A percentile compares a stretch with the other conserved stretches of the same genome.
Conservation (phyloP, 2,329 filamentous ascomycete species). For the Venturia aucupariae region DNA sequence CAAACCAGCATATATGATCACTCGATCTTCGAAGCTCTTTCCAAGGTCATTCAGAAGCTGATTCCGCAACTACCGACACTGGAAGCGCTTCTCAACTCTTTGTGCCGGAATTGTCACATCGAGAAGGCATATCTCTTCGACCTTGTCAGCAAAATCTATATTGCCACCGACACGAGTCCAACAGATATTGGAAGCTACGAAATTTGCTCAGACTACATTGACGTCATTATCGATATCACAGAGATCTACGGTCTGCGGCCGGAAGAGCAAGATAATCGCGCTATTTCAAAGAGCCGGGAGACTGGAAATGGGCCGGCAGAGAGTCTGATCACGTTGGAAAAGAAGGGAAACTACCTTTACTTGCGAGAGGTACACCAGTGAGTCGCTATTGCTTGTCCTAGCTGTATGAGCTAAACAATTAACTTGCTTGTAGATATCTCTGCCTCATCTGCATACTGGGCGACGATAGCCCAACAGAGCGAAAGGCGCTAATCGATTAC, state of each 20-base stretch:
- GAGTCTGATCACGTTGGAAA: conserved; percentile 53
- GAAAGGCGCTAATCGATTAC: conserved; percentile 78
- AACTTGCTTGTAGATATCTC: conserved; percentile 47
- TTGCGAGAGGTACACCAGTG: conserved; percentile 59
- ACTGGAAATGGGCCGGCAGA: conserved; percentile 46
- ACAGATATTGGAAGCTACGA: conserved; percentile 95
- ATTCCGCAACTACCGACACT: conserved; percentile 88
- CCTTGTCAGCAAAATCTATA: conserved; percentile 96
- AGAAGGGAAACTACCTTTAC: conserved; percentile 51
- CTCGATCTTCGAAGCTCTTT: conserved; percentile 96
- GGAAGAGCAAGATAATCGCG: conserved; percentile 12
- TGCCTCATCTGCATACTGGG: conserved; percentile 81
- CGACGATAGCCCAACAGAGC: conserved; percentile 69
- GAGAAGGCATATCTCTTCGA: conserved; percentile 98
- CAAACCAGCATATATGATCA: conserved; percentile 98
- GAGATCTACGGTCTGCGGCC: conserved; percentile 81
- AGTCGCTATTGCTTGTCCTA: conserved; percentile 19
- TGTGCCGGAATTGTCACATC: conserved; percentile 88
- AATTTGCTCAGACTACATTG: conserved; percentile 97
- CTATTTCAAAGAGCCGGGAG: conserved; percentile 23
- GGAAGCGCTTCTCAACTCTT: conserved; percentile 86
- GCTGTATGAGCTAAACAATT: background rate
- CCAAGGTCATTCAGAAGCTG: conserved; percentile 95
- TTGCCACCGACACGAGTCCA: conserved; percentile 87
- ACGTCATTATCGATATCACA: conserved; percentile 93